A percentile compares a stretch with the other conserved stretches of the same genome.
phyloP scores from a whole-genome alignment of 306 rosid genomes.

The Lathyrus tuberosus region DNA sequence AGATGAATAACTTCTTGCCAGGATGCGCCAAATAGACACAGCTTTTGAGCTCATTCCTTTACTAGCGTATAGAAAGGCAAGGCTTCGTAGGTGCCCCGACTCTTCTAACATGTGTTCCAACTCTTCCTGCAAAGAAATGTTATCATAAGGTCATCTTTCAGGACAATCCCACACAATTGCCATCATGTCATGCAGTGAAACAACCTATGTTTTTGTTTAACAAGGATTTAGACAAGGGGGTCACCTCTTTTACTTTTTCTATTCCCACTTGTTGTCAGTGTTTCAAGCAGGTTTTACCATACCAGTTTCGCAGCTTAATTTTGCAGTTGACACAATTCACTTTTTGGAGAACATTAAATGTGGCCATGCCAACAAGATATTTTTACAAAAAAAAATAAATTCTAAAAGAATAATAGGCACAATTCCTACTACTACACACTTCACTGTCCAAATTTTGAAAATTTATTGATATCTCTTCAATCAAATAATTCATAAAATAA shows the following conservation, averaged over 20 bases:
- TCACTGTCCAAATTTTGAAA: conserved; percentile 21
- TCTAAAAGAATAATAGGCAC: conserved; percentile 7
- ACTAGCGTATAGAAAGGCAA: conserved; percentile 92
- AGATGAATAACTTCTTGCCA: conserved; percentile 83
- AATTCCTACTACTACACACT: conserved; percentile 14
- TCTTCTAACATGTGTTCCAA: conserved; percentile 88
- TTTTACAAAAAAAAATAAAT: neutral
- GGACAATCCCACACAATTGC: conserved; percentile 49
- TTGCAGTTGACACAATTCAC: conserved; percentile 13
- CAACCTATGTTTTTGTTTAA: conserved; percentile 9
- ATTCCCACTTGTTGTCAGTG: too few species aligned
- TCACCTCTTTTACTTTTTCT: conserved; percentile 7
- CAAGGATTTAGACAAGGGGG: conserved; percentile 26
- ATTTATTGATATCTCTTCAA: conserved; percentile 23
- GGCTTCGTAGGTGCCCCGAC: conserved; percentile 88
- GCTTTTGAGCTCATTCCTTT: conserved; percentile 95
- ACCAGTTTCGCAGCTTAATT: conserved; percentile 26
- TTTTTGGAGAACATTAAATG: conserved; percentile 13
- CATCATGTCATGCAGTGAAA: conserved; percentile 57
- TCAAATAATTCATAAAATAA: conserved; percentile 27
- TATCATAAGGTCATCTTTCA: conserved; percentile 58
- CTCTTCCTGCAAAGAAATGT: conserved; percentile 86
- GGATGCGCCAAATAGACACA: conserved; percentile 82
- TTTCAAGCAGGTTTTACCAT: too few species aligned
- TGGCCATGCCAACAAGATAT: conserved; percentile 10